These are phyloP conservation scores for Coemansia sp. DNA, from an alignment of 192 early-diverging fungal species.

Conservation along the genomic window DNA sequence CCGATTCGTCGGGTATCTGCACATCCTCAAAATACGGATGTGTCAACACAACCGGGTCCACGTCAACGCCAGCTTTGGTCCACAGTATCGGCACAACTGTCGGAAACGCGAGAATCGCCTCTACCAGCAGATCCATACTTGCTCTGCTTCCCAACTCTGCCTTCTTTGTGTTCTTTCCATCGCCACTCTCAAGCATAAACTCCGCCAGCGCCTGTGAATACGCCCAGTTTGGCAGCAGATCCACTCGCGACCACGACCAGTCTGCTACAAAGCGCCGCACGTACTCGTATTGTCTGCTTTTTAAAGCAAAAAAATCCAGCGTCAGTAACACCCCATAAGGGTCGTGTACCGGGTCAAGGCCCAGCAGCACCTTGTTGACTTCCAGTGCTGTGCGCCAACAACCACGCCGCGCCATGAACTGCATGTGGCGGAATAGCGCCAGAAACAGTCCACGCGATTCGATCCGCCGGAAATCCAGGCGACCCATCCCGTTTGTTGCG, in stretches of 20 bases:
- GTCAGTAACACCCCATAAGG: conserved; percentile 72
- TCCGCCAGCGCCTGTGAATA: conserved; percentile 75
- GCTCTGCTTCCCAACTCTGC: not conserved
- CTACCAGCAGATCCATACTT: conserved; percentile 57
- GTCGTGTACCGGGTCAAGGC: conserved; percentile 74
- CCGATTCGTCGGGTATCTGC: conserved; percentile 32
- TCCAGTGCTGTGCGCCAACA: conserved; percentile 94
- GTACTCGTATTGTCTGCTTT: conserved; percentile 70
- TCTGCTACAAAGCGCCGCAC: conserved; percentile 51
- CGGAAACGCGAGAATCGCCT: conserved; percentile 75
- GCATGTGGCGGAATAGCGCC: conserved; percentile 80
- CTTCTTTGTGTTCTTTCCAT: conserved; percentile 9
- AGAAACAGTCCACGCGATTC: conserved; percentile 84
- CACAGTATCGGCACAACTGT: conserved; percentile 61
- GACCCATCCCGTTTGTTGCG: conserved; percentile 59
- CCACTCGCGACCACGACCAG: conserved; percentile 45
- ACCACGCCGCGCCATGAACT: conserved; percentile 79
- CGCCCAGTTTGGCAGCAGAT: conserved; percentile 65
- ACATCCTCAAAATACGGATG: conserved; percentile 58
- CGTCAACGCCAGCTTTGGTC: conserved; percentile 62
- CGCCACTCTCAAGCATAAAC: conserved; percentile 67
- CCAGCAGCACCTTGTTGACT: conserved; percentile 74
- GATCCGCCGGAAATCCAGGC: conserved; percentile 68
- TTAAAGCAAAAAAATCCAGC: conserved; percentile 85
- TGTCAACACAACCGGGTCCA: conserved; percentile 58